These are phyloP conservation scores for Neofusicoccum parvum DNA, from an alignment of 2,329 filamentous ascomycete genomes.

Conservation along the genomic window DNA sequence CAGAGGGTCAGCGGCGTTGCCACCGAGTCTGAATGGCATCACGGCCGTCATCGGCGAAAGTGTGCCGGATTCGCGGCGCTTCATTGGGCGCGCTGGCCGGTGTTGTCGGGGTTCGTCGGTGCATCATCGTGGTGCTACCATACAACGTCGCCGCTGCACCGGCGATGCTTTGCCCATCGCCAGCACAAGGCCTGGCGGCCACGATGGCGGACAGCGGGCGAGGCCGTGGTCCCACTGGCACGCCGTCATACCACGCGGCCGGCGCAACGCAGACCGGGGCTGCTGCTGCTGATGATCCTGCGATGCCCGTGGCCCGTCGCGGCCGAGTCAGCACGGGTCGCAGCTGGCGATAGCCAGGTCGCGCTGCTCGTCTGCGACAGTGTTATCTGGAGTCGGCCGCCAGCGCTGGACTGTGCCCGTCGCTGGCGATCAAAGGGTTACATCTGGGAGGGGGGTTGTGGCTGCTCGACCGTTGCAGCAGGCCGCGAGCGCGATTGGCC, in stretches of 20 bases:
- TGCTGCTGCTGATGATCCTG: background rate
- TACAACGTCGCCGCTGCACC: background rate
- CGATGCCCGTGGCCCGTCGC: background rate
- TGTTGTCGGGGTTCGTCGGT: slow-evolving; percentile 11
- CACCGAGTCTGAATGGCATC: background rate
- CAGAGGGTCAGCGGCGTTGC: slow-evolving; percentile 3
- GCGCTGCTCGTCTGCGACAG: slow-evolving; percentile 11
- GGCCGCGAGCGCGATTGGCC: background rate
- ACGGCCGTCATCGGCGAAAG: slow-evolving; percentile 16
- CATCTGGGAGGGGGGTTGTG: slow-evolving; percentile 15
- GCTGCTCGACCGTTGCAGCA: slow-evolving; percentile 20
- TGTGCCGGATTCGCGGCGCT: slow-evolving; percentile 9
- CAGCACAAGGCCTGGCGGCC: background rate
- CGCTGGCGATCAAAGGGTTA: slow-evolving; percentile 20
- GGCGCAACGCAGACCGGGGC: slow-evolving; percentile 8
- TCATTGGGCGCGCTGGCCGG: slow-evolving; percentile 7
- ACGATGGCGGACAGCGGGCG: background rate
- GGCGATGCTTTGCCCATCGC: background rate
- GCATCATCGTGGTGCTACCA: slow-evolving; percentile 11
- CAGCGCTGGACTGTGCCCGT: background rate
- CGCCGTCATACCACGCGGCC: slow-evolving; percentile 7
- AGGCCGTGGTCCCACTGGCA: slow-evolving; percentile 3
- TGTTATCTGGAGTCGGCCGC: slow-evolving; percentile 6
- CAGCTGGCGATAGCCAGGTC: slow-evolving; percentile 14
- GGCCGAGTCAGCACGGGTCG: slow-evolving; percentile 14